These are phyloP conservation scores for Neolentinus lepideus DNA, from an alignment of 1,284 basidiomycete genomes.

Conservation along the genomic window DNA sequence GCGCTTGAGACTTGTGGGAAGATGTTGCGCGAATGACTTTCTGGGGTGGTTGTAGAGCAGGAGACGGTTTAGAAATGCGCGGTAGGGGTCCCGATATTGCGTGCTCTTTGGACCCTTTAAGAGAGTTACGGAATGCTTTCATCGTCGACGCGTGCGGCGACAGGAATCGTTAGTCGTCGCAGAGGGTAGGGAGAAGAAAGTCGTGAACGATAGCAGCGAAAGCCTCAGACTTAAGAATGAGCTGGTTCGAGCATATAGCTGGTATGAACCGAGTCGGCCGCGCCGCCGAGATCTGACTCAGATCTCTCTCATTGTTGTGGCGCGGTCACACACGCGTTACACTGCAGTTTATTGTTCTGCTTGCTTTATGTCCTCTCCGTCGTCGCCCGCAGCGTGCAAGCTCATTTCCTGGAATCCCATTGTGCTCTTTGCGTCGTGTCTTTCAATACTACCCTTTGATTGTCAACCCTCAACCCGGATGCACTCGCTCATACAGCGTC, in stretches of 20 bases:
- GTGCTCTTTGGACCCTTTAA: conserved; percentile 62
- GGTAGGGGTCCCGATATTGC: conserved; percentile 66
- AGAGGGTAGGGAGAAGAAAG: conserved; percentile 13
- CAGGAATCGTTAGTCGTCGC: conserved; percentile 15
- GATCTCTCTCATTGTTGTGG: background rate
- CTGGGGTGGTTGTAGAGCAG: conserved; percentile 79
- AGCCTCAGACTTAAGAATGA: background rate
- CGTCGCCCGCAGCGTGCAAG: background rate
- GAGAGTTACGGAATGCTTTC: conserved; percentile 84
- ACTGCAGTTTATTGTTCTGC: background rate
- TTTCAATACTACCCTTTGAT: too few relatives aligned
- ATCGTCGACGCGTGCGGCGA: conserved; percentile 31
- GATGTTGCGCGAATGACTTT: conserved; percentile 90
- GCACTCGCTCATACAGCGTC: too few relatives aligned
- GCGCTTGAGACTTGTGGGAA: conserved; percentile 64
- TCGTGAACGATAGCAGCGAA: conserved; percentile 4
- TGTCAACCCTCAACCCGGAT: too few relatives aligned
- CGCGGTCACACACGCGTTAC: background rate
- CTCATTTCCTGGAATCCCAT: background rate
- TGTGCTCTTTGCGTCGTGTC: too few relatives aligned
- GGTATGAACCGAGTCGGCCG: background rate
- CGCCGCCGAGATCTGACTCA: background rate
- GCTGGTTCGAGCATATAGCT: background rate
- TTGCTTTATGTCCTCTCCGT: background rate
- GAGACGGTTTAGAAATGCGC: conserved; percentile 57